Percentiles rank a stretch among this genome's conserved stretches.
phyloP scores from a whole-genome alignment of 2,329 filamentous ascomycete genomes.

The Colletotrichum sansevieriae region DNA sequence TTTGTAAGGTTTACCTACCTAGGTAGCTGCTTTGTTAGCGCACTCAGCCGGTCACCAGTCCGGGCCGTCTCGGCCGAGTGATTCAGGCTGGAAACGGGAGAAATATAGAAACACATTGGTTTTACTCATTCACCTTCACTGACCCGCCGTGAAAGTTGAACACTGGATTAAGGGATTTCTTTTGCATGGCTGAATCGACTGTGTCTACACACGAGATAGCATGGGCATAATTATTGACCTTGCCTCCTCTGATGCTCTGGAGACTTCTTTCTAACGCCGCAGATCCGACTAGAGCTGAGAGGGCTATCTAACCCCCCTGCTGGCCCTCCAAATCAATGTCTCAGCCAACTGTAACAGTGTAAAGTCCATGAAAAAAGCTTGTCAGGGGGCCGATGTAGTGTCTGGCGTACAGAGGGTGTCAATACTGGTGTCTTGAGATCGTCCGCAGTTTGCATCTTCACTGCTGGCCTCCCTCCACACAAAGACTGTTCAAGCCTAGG shows the following conservation, averaged over 20 bases:
- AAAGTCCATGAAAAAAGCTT: constrained; percentile 10
- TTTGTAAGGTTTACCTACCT: constrained; percentile 12
- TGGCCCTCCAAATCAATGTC: constrained; percentile 50
- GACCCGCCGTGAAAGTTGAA: neutral
- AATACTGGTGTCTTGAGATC: constrained; percentile 29
- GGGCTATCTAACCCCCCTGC: constrained; percentile 65
- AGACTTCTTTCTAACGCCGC: constrained; percentile 39
- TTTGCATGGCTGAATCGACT: constrained; percentile 18
- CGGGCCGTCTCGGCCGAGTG: constrained; percentile 10
- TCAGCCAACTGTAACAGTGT: constrained; percentile 27
- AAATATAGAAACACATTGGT: too few species aligned
- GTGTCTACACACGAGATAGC: constrained; percentile 29
- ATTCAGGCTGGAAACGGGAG: too few species aligned
- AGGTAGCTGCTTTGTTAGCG: constrained; percentile 11
- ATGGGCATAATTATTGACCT: constrained; percentile 36
- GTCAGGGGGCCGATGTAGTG: neutral
- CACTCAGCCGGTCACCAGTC: constrained; percentile 16
- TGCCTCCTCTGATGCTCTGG: constrained; percentile 8
- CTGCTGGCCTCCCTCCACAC: constrained; percentile 21
- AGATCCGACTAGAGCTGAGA: constrained; percentile 53
- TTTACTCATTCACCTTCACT: too few species aligned
- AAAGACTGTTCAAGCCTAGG: constrained; percentile 41
- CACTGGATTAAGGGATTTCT: neutral
- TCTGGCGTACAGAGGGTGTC: constrained; percentile 19
- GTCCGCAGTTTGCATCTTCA: constrained; percentile 15